phyloP scores from a whole-genome alignment of 148 eudicot genomes.

The Rhododendron griersonianum region DNA sequence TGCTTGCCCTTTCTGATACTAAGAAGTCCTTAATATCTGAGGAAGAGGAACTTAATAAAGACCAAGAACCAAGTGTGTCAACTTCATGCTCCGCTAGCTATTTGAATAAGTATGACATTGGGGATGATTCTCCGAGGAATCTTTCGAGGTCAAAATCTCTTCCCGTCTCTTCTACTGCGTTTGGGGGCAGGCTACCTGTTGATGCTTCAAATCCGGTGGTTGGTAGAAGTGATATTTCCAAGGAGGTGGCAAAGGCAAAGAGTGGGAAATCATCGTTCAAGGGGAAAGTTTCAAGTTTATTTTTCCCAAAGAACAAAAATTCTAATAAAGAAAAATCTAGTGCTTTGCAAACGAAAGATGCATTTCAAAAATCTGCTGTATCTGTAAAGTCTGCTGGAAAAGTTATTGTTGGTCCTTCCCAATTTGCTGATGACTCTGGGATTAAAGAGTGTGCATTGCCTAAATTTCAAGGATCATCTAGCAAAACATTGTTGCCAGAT shows the following conservation, averaged over 20 bases:
- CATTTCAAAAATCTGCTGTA: constrained; percentile 23
- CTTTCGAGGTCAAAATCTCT: constrained; percentile 87
- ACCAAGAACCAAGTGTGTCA: constrained; percentile 45
- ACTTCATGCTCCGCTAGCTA: constrained; percentile 41
- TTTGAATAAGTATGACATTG: constrained; percentile 27
- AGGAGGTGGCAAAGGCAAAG: constrained; percentile 40
- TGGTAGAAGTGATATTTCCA: constrained; percentile 28
- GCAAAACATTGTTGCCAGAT: constrained; percentile 25
- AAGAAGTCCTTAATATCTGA: constrained; percentile 43
- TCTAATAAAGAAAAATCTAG: constrained; percentile 43
- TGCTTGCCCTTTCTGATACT: constrained; percentile 90
- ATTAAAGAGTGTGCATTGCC: constrained; percentile 27
- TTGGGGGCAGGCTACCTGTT: constrained; percentile 29
- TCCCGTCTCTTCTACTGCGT: constrained; percentile 56
- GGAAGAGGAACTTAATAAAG: constrained; percentile 31
- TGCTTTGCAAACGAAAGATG: constrained; percentile 30
- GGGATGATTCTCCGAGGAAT: constrained; percentile 42
- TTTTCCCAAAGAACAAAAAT: constrained; percentile 71
- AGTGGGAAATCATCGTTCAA: constrained; percentile 59
- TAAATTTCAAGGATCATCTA: constrained; percentile 24
- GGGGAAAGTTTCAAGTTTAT: constrained; percentile 79
- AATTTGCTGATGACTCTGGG: constrained; percentile 22
- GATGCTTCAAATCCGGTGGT: constrained; percentile 31
- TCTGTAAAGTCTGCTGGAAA: constrained; percentile 23
- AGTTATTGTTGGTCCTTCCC: constrained; percentile 14